Evolutionary conservation across 352 stramenopile species (phyloP).

Genomic region (Pythium myriotylum): DNA sequence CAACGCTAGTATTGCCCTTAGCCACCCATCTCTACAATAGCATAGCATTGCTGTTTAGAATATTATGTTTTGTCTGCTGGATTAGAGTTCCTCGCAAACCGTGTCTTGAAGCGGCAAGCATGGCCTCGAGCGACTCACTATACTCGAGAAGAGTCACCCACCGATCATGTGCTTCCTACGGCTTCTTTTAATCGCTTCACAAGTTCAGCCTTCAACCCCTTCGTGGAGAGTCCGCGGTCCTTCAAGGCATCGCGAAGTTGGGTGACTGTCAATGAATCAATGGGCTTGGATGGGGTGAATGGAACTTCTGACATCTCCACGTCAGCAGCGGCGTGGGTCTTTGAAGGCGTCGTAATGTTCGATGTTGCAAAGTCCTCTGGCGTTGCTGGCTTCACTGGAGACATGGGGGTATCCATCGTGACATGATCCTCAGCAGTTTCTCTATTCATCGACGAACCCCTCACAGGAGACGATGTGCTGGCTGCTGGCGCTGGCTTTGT

Average conservation of each 20-base stretch:
- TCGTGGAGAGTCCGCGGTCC: constrained; percentile 70
- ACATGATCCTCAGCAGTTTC: constrained; percentile 9
- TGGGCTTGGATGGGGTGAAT: constrained; percentile 71
- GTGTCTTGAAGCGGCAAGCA: no score
- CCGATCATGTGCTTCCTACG: constrained; percentile 26
- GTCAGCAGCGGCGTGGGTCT: constrained; percentile 29
- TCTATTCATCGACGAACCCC: constrained; percentile 4
- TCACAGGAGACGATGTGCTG: constrained; percentile 14
- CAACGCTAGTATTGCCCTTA: no score
- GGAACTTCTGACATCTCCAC: constrained; percentile 68
- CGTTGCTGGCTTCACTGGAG: constrained; percentile 7
- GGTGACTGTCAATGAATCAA: constrained; percentile 77
- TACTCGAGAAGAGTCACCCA: no score
- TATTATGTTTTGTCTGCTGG: constrained; percentile 25
- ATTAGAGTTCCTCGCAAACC: background rate
- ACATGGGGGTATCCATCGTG: constrained; percentile 15
- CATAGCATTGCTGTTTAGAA: constrained; percentile 12
- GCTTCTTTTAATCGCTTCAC: constrained; percentile 81
- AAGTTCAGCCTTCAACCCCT: constrained; percentile 84
- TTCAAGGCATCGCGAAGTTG: constrained; percentile 77
- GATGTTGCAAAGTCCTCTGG: background rate
- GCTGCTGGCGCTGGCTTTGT: constrained; percentile 6
- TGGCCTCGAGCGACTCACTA: no score
- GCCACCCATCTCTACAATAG: background rate
- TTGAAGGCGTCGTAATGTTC: constrained; percentile 14